Evolutionary conservation across 768 basidiomycete species (phyloP), one percentile per base, ranked within the genome.

Genomic region (Phaeolepiota aurea): DNA sequence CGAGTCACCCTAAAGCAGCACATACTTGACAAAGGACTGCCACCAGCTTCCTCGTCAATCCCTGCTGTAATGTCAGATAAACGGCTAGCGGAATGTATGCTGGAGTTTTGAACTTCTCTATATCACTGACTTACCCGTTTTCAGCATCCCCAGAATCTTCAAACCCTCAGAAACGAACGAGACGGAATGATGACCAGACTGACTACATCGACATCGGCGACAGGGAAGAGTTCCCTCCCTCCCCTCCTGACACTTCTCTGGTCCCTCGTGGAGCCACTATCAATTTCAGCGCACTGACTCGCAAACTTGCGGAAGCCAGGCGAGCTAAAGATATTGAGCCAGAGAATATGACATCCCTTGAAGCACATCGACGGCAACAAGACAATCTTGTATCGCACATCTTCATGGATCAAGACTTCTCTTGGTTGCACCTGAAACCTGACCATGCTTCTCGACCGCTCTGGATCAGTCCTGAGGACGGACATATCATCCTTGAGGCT

Each of bases 401-500:
- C 22, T 88, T 91, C 59, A 77, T 76, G 67, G 74, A 84, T 41
- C 84, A 83, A 53, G 90, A 93, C 59, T 92, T 88, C 53, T 83
- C 86, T 2, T 86, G 78, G 72, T 68, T 96, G 31, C 79, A 84
- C 50, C 66, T 99, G 41, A 96, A 97, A 59, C 66, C 76, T 2
- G 96, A 99, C 64, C 96, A 99, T 58, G 71, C 79, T 21, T 84
- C 88, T 3, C 79, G 96, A 34, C 96, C 96, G 12, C 66, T 98
- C 13, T 99, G 94, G 93, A 97, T 99, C 47, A 88, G 84, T 50
- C 90, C 91, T 4, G 84, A 88, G 48, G 85, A 90, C 55, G 83
- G 83, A 0, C 81, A 86, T 49, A 97, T 98, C 53, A 98, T 98
- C 45, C 79, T 99, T 22, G 96, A 99, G 62, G 91, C 90, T 0